Conservation (phyloP, 805 yeast species). For the Starmerella tilneyi region DNA sequence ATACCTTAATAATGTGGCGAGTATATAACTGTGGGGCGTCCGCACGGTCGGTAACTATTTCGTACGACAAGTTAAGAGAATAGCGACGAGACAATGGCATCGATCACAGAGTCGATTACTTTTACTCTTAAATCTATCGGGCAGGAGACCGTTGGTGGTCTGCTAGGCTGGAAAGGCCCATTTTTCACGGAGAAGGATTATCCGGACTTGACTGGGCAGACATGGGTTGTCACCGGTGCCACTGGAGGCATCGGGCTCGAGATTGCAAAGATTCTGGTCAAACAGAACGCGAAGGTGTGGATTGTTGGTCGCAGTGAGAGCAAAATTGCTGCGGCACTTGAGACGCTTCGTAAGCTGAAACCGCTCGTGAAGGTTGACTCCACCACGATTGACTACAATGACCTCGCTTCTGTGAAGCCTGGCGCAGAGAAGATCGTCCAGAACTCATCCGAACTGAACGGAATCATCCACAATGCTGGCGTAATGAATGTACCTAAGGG, state of each 20-base stretch:
- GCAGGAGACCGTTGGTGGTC: neutral
- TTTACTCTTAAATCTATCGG: too few relatives aligned
- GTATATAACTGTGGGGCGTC: too few relatives aligned
- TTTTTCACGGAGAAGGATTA: constrained; percentile 12
- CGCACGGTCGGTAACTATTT: too few relatives aligned
- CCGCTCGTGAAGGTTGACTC: constrained; percentile 23
- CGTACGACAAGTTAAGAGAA: too few relatives aligned
- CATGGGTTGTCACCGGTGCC: constrained; percentile 27
- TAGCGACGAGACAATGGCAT: too few relatives aligned
- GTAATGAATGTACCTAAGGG: constrained; percentile 30
- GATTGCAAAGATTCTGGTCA: constrained; percentile 12
- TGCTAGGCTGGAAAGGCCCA: constrained; percentile 8
- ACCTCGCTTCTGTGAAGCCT: constrained; percentile 24
- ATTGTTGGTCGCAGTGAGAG: constrained; percentile 33
- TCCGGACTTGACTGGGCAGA: constrained; percentile 33
- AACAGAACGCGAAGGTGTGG: constrained; percentile 31
- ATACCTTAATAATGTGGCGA: too few relatives aligned
- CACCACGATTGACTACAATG: constrained; percentile 23
- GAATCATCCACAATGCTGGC: constrained; percentile 27
- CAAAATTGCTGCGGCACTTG: constrained; percentile 31
- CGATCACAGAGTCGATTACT: too few relatives aligned
- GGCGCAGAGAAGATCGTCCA: constrained; percentile 18
- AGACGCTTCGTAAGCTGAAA: constrained; percentile 26
- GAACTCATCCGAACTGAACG: constrained; percentile 17
- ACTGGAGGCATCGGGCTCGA: constrained; percentile 25